Evolutionary conservation across 2,329 filamentous ascomycete species (phyloP).

Genomic region (Alternaria dauci): DNA sequence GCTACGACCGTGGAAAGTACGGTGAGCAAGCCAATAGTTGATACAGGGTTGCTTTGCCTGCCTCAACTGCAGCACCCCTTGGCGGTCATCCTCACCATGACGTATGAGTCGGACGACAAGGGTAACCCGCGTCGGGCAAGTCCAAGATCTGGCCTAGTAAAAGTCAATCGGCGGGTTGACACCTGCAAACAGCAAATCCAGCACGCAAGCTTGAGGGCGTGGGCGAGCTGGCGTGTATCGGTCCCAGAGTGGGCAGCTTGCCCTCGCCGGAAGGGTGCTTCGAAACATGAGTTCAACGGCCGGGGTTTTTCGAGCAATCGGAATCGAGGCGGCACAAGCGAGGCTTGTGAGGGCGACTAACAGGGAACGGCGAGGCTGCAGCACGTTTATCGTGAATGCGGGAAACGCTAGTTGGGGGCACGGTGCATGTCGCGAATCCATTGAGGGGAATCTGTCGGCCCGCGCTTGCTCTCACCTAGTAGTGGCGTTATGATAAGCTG

Average conservation of each 20-base stretch:
- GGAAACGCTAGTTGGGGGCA: constrained; percentile 22
- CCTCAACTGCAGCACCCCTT: constrained; percentile 20
- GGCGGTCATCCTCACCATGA: constrained; percentile 25
- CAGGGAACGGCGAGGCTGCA: constrained; percentile 26
- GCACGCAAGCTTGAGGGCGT: background rate
- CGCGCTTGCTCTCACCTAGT: constrained; percentile 29
- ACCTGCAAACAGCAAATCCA: constrained; percentile 3
- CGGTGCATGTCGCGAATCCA: constrained; percentile 13
- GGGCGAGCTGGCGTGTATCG: background rate
- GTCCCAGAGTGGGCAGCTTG: background rate
- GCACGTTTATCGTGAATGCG: constrained; percentile 21
- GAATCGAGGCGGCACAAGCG: constrained; percentile 23
- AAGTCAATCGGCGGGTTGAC: constrained; percentile 15
- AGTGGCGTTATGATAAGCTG: constrained; percentile 30
- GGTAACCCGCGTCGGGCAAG: constrained; percentile 6
- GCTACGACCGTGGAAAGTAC: constrained; percentile 22
- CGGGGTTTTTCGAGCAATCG: constrained; percentile 10
- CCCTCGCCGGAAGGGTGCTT: background rate
- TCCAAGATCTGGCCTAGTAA: constrained; percentile 15
- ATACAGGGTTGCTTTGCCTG: constrained; percentile 24
- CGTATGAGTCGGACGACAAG: constrained; percentile 20
- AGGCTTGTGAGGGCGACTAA: constrained; percentile 14
- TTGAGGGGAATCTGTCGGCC: constrained; percentile 28
- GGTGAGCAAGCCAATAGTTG: constrained; percentile 23
- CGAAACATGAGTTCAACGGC: constrained; percentile 1